phyloP scores from a whole-genome alignment of 306 rosid genomes.

The Trifolium subterraneum region DNA sequence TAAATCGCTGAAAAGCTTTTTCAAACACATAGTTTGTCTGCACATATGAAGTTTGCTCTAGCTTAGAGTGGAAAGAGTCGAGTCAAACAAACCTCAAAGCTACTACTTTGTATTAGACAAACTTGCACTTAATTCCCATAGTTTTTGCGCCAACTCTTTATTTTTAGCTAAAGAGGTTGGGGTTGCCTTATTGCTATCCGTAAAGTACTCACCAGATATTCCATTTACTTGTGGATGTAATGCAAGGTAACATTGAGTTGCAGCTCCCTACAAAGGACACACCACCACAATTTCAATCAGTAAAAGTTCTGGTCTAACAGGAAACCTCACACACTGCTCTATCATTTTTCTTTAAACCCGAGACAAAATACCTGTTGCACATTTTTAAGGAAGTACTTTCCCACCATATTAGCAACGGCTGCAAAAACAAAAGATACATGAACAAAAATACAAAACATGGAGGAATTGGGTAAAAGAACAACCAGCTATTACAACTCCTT shows the following conservation, averaged over 20 bases:
- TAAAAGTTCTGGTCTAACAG: slow-evolving; percentile 31
- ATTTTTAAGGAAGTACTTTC: slow-evolving; percentile 61
- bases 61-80: not conserved
- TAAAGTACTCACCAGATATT: slow-evolving; percentile 65
- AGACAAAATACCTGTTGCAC: slow-evolving; percentile 64
- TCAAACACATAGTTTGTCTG: slow-evolving; percentile 19
- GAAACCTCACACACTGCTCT: not conserved
- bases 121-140: slow-evolving; percentile 79
- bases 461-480: slow-evolving; percentile 26
- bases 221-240: slow-evolving; percentile 77
- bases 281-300: slow-evolving; percentile 37
- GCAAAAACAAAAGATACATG: slow-evolving; percentile 46
- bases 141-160: slow-evolving; percentile 58
- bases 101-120: slow-evolving; percentile 52
- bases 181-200: slow-evolving; percentile 58
- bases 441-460: slow-evolving; percentile 21
- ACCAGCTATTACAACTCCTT: slow-evolving; percentile 14
- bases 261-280: slow-evolving; percentile 71
- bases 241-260: slow-evolving; percentile 83
- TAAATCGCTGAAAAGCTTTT: slow-evolving; percentile 11
- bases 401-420: slow-evolving; percentile 56
- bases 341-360: not conserved
- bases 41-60: slow-evolving; percentile 7
- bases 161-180: slow-evolving; percentile 65
- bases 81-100: slow-evolving; percentile 31